Conservation (phyloP, 2,329 filamentous ascomycete species). For the Hypoxylon sp. region DNA sequence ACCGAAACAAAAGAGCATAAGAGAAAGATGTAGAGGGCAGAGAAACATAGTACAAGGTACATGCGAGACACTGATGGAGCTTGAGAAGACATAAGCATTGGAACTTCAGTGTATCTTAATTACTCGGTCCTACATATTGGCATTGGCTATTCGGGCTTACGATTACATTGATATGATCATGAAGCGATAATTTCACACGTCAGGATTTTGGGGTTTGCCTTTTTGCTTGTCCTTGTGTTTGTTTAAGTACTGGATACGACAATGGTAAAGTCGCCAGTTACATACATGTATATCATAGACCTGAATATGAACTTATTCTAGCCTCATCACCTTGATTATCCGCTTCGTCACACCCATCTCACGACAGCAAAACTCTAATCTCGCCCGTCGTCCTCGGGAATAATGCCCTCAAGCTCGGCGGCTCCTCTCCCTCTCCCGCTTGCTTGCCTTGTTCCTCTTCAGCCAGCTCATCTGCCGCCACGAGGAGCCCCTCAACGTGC, state of each 20-base stretch:
- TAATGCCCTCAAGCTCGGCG: conserved; percentile 58
- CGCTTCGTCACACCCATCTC: conserved; percentile 21
- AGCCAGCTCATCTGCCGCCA: conserved; percentile 59
- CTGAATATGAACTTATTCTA: neutral
- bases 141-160: conserved; percentile 6
- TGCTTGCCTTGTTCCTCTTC: conserved; percentile 44
- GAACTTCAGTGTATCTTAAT: conserved; percentile 25
- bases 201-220: neutral
- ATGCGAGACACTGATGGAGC: neutral
- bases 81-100: neutral
- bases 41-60: neutral
- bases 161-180: conserved; percentile 11
- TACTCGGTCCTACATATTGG: conserved; percentile 23
- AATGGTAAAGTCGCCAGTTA: neutral
- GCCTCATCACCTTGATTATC: neutral
- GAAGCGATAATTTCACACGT: neutral
- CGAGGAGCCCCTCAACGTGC: conserved; percentile 66
- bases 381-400: conserved; percentile 74
- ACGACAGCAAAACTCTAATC: conserved; percentile 72
- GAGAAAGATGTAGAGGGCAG: neutral
- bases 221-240: neutral
- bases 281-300: neutral
- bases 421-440: conserved; percentile 49
- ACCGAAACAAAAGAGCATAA: neutral
- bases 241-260: neutral